Conservation (phyloP, 305 asterid species). For the Plantago coronopus region DNA sequence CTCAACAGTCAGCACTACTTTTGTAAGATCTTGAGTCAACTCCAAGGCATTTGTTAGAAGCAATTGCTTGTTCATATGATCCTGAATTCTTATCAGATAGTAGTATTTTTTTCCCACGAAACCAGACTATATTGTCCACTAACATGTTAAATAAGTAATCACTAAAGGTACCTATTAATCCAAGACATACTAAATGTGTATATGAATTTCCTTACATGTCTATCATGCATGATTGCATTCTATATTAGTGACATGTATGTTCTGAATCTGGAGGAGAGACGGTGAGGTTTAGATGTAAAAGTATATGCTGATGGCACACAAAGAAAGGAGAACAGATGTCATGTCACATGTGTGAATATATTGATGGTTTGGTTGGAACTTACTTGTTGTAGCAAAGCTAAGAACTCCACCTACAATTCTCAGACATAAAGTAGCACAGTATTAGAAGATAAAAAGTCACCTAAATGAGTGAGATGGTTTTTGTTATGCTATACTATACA, state of each 20-base stretch:
- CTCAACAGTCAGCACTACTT: background rate
- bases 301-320: too few species aligned
- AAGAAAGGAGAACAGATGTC: background rate
- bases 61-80: background rate
- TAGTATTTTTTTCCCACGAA: too few species aligned
- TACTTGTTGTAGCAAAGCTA: constrained; percentile 66
- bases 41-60: background rate
- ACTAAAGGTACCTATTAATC: too few species aligned
- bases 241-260: too few species aligned
- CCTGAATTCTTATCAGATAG: background rate
- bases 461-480: constrained; percentile 5
- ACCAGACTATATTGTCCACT: too few species aligned
- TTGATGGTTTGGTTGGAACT: constrained; percentile 28
- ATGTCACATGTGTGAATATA: background rate
- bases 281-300: too few species aligned
- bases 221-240: too few species aligned
- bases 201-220: too few species aligned
- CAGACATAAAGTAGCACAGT: background rate
- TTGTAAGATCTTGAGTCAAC: background rate
- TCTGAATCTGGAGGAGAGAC: too few species aligned
- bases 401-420: constrained; percentile 71
- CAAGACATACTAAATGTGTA: too few species aligned
- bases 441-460: background rate
- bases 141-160: too few species aligned
- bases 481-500: too few species aligned